Base-by-base conservation (phyloP, 164 flowering plant genomes). In the Annona cherimola region DNA sequence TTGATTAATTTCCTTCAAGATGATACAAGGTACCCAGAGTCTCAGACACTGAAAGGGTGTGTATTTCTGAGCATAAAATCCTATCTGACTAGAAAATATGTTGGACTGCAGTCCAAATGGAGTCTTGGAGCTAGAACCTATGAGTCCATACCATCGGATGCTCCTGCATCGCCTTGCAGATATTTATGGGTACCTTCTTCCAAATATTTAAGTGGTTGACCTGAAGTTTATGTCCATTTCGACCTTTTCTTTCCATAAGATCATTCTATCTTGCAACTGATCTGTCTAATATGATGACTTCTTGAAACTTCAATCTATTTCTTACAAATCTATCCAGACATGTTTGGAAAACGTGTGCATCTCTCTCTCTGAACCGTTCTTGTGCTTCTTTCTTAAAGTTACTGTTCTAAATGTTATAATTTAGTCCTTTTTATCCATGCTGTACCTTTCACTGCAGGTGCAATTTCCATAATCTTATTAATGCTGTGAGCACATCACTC, bases 101-200 rank as follows among this genome's bases (percentile, higher is more conserved):
- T 68, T 75, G 72, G 20, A 42, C 45, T 85, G 82, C 96, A 94
- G 98, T 77, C 68, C 78, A 63, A 84, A 87, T 83, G 90, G 84
- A 41, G 61, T 84, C 66, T 70, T 93, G 76, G 92, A 91, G 84
- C 82, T 92, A 77, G 85, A 88, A 80, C 99, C 99, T 9, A 92
- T 86, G 94, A 85, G 81, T 67, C 73, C 99, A 14, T 94, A 94
- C 79, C 82, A 85, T 50, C 94, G 99, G 44, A 85, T 91, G 82
- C 95, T 95, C 61, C 42, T 91, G 82, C 99, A 95, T 80, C 96
- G 99, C 43, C 91, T 95, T 74, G 99, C 99, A 41, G 99, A 95
- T 59, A 93, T 95, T 65, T 95, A 89, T 79, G 99, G 97, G 97
- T 91, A 84, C 63, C 71, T 64, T 18, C 57, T 50, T 12, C 14